Evolutionary conservation across 495 filamentous ascomycete genomes (phyloP), one percentile per base, ranked within the genome.

Genomic region (Penicillium cosmopolitanum): DNA sequence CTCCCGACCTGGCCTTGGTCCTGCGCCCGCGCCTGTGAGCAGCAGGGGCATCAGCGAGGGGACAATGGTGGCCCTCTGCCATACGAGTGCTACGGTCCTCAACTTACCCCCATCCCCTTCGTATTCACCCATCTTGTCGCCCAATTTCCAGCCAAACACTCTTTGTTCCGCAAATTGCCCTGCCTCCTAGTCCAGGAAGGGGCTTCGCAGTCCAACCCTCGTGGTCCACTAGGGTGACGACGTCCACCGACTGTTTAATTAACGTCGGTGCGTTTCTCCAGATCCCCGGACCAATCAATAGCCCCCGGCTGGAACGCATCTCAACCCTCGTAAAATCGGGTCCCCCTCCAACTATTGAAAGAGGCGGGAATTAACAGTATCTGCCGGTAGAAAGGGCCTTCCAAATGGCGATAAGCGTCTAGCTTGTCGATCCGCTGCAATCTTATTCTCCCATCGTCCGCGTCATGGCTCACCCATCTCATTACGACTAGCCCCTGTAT

Each of bases 371-470:
- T 28, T 7, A 28, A 28, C 35, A 38, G 35, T 13, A 38, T 12
- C 10, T 38, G 40, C 40, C 12, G 12, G 15, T 43, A 43, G n/a
- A 18, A 5, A 5, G 42, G 25, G 21, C 43, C 28, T 57, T 65
- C 16, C 40, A 42, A 51, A 57, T 53, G 50, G 33, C 50, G 48
- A 64, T 64, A 56, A 51, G 52, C 51, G 54, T 31, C 19, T 25
- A 44, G 12, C 36, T 54, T 12, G 58, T 59, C 55, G 58, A 67
- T 67, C 62, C 36, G 54, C 61, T 53, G 57, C 36, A 64, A 67
- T 67, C 58, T 64, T 59, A 61, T 31, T 50, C 50, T 15, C 6
- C 44, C 44, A 58, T 62, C 28, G 51, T 56, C 65, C 65, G 58
- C 65, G 61, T 67, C 65, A 67, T 67, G 42, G 19, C 42, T 46